Base-by-base conservation (phyloP, 192 early-diverging fungal species). In the Pilaira anomala region DNA sequence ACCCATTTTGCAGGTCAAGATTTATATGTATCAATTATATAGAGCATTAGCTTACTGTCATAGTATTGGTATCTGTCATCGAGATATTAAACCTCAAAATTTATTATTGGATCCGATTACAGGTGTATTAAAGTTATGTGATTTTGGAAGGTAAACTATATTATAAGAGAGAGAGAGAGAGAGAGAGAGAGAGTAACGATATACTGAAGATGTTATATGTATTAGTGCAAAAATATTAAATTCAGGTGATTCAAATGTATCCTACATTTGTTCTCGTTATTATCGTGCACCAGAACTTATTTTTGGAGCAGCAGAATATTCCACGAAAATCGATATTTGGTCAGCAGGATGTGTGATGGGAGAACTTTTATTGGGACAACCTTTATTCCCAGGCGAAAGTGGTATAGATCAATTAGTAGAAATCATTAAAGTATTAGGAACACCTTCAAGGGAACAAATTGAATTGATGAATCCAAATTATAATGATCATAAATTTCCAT, bases 1-100 rank as follows among this genome's bases (percentile, higher is more conserved):
- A 86, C 95, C 97, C 18, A 88, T 91, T 83, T 76, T 94, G n/a
- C 83, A 84, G 60, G 90, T 99, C 67, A 98, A 99, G 88, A 80
- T 97, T 54, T 99, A 95, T 80, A 97, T 97, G 90, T 99, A 99
- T 79, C 97, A 99, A 74, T 77, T 98, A 55, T 94, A 97, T 87
- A 81, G 97, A 66, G 93, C 95, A 69, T 80, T 99, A 53, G 93
- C 94, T 50, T 99, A 97, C 74, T 93, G 93, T 72, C 97, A 99
- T 75, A 87, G 91, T 42, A 79, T 96, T 50, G 97, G 96, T 24
- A 97, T 99, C 68, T 99, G 97, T 80, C 97, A 99, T 69, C 88
- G 97, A 63, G 97, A 99, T 75, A 98, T 99, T 72, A 99, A 99
- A 79, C 97, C 97, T 57, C 97, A 98, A 77, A 99, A 99, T 74